These are phyloP conservation scores for Hylodesmum podocarpum DNA, from an alignment of 306 rosid species.

Conservation along the genomic window DNA sequence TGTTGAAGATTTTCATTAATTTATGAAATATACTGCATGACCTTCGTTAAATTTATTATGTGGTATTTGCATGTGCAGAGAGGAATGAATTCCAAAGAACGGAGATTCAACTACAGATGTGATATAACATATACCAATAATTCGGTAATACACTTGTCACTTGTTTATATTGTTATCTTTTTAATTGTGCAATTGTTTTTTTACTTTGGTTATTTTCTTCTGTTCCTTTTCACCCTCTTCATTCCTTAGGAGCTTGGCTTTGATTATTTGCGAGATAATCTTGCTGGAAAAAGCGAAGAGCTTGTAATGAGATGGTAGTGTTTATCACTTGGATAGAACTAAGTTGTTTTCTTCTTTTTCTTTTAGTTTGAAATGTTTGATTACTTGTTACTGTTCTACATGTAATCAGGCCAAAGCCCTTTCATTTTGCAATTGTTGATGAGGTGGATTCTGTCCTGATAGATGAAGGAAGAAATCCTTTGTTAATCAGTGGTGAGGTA, in stretches of 20 bases:
- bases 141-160: slow-evolving; percentile 59
- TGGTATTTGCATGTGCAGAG: slow-evolving; percentile 55
- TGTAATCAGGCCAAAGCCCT: slow-evolving; percentile 86
- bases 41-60: slow-evolving; percentile 17
- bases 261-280: slow-evolving; percentile 96
- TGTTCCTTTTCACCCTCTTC: slow-evolving; percentile 1
- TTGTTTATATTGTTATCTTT: slow-evolving; percentile 20
- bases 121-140: slow-evolving; percentile 95
- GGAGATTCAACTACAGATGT: slow-evolving; percentile 77
- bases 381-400: slow-evolving; percentile 25
- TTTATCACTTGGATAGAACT: slow-evolving; percentile 23
- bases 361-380: slow-evolving; percentile 13
- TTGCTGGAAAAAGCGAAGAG: slow-evolving; percentile 78
- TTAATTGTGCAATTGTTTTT: slow-evolving; percentile 24
- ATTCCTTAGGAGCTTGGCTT: slow-evolving; percentile 87
- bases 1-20: slow-evolving; percentile 15
- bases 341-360: slow-evolving; percentile 11
- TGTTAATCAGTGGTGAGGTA: slow-evolving; percentile 97
- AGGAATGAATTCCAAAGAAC: slow-evolving; percentile 69
- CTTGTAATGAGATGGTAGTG: slow-evolving; percentile 96
- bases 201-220: slow-evolving; percentile 2
- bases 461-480: slow-evolving; percentile 97
- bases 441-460: slow-evolving; percentile 97
- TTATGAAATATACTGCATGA: background rate
- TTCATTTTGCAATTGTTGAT: slow-evolving; percentile 96